Evolutionary conservation across 2,329 filamentous ascomycete species (phyloP).

Genomic region (Ophiostoma himal-ulmi): DNA sequence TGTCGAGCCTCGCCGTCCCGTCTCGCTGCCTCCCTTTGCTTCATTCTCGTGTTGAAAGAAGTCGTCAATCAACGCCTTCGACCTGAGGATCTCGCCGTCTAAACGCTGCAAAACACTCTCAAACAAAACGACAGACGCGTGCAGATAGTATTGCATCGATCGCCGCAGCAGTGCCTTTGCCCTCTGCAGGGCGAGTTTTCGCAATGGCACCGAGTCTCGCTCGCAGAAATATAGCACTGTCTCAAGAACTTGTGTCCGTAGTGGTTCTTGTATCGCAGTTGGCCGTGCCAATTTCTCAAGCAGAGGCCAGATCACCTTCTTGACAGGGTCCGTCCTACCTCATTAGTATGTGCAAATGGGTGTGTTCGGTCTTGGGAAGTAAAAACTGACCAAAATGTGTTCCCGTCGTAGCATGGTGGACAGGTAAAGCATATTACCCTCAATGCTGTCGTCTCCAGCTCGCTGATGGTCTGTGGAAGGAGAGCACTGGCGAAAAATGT

Average conservation of each 20-base stretch:
- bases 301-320: slow-evolving; percentile 29
- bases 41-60: background rate
- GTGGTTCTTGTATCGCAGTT: slow-evolving; percentile 21
- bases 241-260: slow-evolving; percentile 29
- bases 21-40: background rate
- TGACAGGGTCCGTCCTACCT: slow-evolving; percentile 23
- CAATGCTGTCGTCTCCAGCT: slow-evolving; percentile 27
- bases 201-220: slow-evolving; percentile 30
- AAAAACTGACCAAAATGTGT: slow-evolving; percentile 27
- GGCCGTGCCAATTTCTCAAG: slow-evolving; percentile 20
- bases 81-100: slow-evolving; percentile 29
- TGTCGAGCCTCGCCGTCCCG: background rate
- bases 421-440: slow-evolving; percentile 31
- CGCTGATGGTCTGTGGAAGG: slow-evolving; percentile 20
- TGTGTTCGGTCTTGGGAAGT: background rate
- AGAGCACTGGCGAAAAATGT: background rate
- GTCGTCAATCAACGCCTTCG: slow-evolving; percentile 27
- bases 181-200: slow-evolving; percentile 28
- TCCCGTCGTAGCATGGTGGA: slow-evolving; percentile 34
- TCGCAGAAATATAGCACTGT: slow-evolving; percentile 33
- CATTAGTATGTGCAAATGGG: background rate
- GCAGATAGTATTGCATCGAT: slow-evolving; percentile 33
- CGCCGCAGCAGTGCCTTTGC: slow-evolving; percentile 29
- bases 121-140: slow-evolving; percentile 32
- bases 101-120: slow-evolving; percentile 33